Evolutionary conservation across 495 filamentous ascomycete species (phyloP).

Genomic region (Rhizodiscina lignyota): DNA sequence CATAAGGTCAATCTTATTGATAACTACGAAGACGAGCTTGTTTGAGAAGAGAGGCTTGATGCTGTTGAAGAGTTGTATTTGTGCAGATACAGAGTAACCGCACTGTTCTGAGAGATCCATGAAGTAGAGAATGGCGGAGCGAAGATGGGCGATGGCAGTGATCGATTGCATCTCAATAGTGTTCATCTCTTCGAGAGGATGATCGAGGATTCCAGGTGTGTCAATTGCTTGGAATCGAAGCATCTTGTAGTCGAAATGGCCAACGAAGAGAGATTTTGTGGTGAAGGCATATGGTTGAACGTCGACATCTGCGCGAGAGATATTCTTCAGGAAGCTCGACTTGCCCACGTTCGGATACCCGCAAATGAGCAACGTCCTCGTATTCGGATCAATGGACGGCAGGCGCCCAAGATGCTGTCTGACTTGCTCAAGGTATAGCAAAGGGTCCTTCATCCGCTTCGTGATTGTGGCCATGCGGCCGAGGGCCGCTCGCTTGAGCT

Average conservation of each 20-base stretch:
- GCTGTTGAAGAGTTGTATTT: slow-evolving; percentile 83
- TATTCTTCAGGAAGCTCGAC: slow-evolving; percentile 78
- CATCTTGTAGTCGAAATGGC: slow-evolving; percentile 98
- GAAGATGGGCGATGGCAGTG: slow-evolving; percentile 89
- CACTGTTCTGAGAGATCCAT: slow-evolving; percentile 98
- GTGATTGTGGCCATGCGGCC: slow-evolving; percentile 96
- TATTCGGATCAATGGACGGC: slow-evolving; percentile 94
- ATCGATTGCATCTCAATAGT: slow-evolving; percentile 99
- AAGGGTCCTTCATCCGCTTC: slow-evolving; percentile 80
- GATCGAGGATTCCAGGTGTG: slow-evolving; percentile 90
- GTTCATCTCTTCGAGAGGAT: slow-evolving; percentile 98
- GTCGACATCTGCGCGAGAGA: slow-evolving; percentile 91
- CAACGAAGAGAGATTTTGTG: slow-evolving; percentile 92
- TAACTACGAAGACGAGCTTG: slow-evolving; percentile 87
- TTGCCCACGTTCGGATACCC: slow-evolving; percentile 98
- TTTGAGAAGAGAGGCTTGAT: slow-evolving; percentile 95
- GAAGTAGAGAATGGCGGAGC: slow-evolving; percentile 90
- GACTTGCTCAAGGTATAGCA: slow-evolving; percentile 93
- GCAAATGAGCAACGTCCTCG: slow-evolving; percentile 83
- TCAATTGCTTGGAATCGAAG: slow-evolving; percentile 80
- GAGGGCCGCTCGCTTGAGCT: slow-evolving; percentile 74
- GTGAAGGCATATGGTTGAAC: slow-evolving; percentile 98
- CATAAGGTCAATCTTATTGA: slow-evolving; percentile 95
- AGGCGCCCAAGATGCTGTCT: slow-evolving; percentile 94
- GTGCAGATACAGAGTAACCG: slow-evolving; percentile 80